phyloP scores from a whole-genome alignment of 805 yeast genomes.

The Starmerella riodocensis region DNA sequence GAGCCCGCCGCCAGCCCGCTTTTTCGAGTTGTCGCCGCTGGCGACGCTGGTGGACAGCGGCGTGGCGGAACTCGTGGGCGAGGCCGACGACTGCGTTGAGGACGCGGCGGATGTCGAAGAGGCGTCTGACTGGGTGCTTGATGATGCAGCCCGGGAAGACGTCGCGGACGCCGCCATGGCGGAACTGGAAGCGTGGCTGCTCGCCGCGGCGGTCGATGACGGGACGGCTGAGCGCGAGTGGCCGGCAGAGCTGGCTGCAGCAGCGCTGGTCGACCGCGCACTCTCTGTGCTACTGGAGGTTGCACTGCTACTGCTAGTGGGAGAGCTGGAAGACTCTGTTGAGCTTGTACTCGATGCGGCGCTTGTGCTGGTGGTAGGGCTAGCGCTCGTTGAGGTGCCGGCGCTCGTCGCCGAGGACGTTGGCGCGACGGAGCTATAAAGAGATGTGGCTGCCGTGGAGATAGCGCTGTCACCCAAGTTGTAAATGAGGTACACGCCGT shows the following conservation, averaged over 20 bases:
- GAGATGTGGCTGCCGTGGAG: conserved; percentile 24
- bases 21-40: conserved; percentile 21
- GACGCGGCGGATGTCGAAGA: not conserved
- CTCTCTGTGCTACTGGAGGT: conserved; percentile 20
- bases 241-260: conserved; percentile 6
- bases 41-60: conserved; percentile 19
- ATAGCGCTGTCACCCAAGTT: conserved; percentile 11
- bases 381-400: conserved; percentile 23
- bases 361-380: conserved; percentile 20
- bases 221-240: not conserved
- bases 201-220: not conserved
- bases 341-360: conserved; percentile 1
- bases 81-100: not conserved
- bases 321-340: not conserved
- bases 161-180: conserved; percentile 2
- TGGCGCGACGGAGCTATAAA: conserved; percentile 21
- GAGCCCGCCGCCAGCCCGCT: conserved; percentile 17
- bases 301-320: conserved; percentile 6
- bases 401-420: conserved; percentile 19
- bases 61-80: not conserved
- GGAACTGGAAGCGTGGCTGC: not conserved
- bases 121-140: not conserved
- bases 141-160: conserved; percentile 1
- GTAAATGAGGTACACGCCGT: conserved; percentile 31
- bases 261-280: conserved; percentile 21